Conservation (phyloP, 2,329 filamentous ascomycete genomes). For the Chalaropsis thielavioides region DNA sequence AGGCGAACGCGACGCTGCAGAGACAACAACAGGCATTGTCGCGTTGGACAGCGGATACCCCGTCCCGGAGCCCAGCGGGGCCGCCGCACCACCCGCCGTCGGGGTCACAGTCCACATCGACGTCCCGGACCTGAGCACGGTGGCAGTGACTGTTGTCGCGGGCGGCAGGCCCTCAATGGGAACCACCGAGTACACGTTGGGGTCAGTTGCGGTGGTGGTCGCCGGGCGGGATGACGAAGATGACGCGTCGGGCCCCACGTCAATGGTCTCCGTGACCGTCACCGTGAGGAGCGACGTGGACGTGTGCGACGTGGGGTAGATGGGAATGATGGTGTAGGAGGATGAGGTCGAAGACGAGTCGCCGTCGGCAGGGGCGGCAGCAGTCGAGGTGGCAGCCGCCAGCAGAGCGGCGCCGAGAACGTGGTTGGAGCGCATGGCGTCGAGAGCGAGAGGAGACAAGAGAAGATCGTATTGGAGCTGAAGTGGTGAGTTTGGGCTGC, state of each 20-base stretch:
- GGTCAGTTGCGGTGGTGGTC: not conserved
- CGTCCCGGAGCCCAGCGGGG: slow-evolving; percentile 2
- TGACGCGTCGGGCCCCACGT: not conserved
- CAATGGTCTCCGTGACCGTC: slow-evolving; percentile 13
- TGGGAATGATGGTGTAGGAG: slow-evolving; percentile 14
- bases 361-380: slow-evolving; percentile 5
- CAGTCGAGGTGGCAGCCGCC: not conserved
- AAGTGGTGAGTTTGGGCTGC: too few species aligned
- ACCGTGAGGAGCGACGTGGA: slow-evolving; percentile 10
- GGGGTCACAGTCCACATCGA: slow-evolving; percentile 15
- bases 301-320: slow-evolving; percentile 10
- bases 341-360: not conserved
- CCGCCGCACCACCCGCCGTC: slow-evolving; percentile 4
- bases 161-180: slow-evolving; percentile 13
- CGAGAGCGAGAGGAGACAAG: not conserved
- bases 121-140: slow-evolving; percentile 14
- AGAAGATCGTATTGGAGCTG: not conserved
- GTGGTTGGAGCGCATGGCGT: slow-evolving; percentile 9
- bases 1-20: slow-evolving; percentile 17
- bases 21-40: slow-evolving; percentile 11
- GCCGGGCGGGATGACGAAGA: slow-evolving; percentile 1
- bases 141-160: slow-evolving; percentile 13
- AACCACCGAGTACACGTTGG: slow-evolving; percentile 13
- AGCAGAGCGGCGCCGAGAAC: slow-evolving; percentile 8
- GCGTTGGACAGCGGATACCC: slow-evolving; percentile 7